phyloP scores from a whole-genome alignment of 148 eudicot genomes.

The Chenopodium formosanum region DNA sequence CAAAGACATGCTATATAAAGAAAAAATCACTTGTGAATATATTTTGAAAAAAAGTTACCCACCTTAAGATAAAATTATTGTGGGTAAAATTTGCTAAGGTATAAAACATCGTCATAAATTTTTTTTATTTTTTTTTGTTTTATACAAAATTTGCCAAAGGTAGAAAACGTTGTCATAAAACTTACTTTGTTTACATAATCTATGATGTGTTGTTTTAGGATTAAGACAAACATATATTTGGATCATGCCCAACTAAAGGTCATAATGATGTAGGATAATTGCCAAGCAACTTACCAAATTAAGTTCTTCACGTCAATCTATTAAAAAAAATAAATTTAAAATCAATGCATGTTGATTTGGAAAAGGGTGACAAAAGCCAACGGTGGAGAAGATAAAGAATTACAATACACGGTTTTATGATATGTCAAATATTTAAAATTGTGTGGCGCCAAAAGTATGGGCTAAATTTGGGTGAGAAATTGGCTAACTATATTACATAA shows the following conservation, averaged over 20 bases:
- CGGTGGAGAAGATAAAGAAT: background rate
- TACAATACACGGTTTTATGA: conserved; percentile 10
- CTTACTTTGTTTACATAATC: too few species aligned
- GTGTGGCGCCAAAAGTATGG: background rate
- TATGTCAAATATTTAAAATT: background rate
- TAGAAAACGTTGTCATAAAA: too few species aligned
- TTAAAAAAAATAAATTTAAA: background rate
- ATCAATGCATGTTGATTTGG: background rate
- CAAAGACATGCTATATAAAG: too few species aligned
- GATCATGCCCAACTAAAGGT: background rate
- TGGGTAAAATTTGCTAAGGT: too few species aligned
- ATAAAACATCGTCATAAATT: too few species aligned
- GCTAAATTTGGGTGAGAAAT: conserved; percentile 7
- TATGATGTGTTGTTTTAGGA: background rate
- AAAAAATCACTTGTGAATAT: too few species aligned
- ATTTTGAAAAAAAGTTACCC: too few species aligned
- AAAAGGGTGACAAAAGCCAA: background rate
- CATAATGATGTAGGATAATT: background rate
- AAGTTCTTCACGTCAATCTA: background rate
- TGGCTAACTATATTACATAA: background rate
- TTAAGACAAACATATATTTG: background rate
- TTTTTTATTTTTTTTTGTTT: too few species aligned
- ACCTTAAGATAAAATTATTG: too few species aligned
- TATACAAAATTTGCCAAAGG: too few species aligned
- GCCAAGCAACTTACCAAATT: background rate